phyloP scores from a whole-genome alignment of 2,329 filamentous ascomycete species.

The Dactylellina cionopaga region DNA sequence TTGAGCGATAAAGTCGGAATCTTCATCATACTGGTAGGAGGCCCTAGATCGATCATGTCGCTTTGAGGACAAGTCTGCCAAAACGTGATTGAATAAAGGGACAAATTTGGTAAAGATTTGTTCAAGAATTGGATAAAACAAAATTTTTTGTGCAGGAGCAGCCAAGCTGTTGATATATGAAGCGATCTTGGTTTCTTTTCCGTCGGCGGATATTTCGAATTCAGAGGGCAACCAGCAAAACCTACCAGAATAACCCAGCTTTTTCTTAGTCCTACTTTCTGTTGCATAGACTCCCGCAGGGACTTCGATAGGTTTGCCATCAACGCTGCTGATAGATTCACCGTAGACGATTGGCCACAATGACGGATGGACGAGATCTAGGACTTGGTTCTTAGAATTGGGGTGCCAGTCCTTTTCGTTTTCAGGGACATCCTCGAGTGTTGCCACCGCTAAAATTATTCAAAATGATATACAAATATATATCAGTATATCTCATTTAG shows the following conservation, averaged over 20 bases:
- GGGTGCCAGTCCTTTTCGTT: slow-evolving; percentile 71
- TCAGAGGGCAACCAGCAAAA: slow-evolving; percentile 25
- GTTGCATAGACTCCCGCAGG: background rate
- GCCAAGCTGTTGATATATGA: slow-evolving; percentile 32
- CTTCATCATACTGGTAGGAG: background rate
- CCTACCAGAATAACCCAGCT: background rate
- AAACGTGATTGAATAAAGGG: slow-evolving; percentile 20
- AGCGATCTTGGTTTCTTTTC: slow-evolving; percentile 4
- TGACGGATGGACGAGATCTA: slow-evolving; percentile 73
- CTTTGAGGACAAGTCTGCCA: background rate
- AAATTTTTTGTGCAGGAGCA: background rate
- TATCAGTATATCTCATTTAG: background rate
- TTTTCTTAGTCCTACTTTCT: background rate
- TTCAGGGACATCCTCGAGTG: slow-evolving; percentile 66
- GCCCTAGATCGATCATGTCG: background rate
- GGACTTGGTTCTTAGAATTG: slow-evolving; percentile 67
- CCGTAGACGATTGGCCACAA: slow-evolving; percentile 71
- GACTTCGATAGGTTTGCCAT: slow-evolving; percentile 4
- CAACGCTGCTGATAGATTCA: background rate
- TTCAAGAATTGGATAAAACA: slow-evolving; percentile 28
- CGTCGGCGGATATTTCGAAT: slow-evolving; percentile 15
- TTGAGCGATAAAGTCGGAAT: background rate
- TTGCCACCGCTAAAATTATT: slow-evolving; percentile 60
- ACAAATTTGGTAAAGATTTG: slow-evolving; percentile 20
- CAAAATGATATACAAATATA: background rate